Percentiles rank a stretch among this genome's conserved stretches.
Evolutionary conservation across 2,329 filamentous ascomycete genomes (phyloP).

Genomic region (Pseudogymnoascus sp.): DNA sequence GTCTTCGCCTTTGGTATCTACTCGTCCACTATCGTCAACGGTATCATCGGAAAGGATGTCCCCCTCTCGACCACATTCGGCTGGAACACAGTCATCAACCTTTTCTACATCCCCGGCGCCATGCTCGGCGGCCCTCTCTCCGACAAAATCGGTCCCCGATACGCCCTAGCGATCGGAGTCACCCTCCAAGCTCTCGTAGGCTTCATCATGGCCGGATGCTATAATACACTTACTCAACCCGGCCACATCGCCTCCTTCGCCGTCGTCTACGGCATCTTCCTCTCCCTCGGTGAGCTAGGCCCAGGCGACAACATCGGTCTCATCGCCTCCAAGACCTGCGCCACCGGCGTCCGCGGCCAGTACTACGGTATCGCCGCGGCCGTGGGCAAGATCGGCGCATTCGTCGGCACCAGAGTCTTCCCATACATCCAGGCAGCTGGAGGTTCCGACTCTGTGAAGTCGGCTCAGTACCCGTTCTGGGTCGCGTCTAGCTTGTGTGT

Average conservation of each 20-base stretch:
- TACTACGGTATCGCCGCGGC: conserved; percentile 67
- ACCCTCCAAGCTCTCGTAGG: conserved; percentile 66
- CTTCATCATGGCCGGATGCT: conserved; percentile 81
- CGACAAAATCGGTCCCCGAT: conserved; percentile 71
- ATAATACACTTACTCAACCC: conserved; percentile 57
- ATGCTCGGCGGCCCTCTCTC: conserved; percentile 67
- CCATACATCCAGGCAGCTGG: conserved; percentile 59
- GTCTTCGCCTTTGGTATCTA: conserved; percentile 82
- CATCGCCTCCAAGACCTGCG: conserved; percentile 76
- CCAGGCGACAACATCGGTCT: conserved; percentile 90
- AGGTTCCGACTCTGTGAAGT: conserved; percentile 51
- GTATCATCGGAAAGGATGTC: conserved; percentile 49
- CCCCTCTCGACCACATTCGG: conserved; percentile 72
- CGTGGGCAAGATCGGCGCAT: conserved; percentile 69
- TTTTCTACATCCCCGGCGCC: conserved; percentile 82
- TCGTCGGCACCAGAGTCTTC: conserved; percentile 78
- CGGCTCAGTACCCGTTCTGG: conserved; percentile 81
- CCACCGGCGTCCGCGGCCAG: conserved; percentile 77
- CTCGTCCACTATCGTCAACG: conserved; percentile 63
- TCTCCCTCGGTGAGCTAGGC: conserved; percentile 70
- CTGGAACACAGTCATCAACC: conserved; percentile 81
- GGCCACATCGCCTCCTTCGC: conserved; percentile 66
- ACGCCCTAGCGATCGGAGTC: conserved; percentile 65
- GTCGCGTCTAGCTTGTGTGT: conserved; percentile 71
- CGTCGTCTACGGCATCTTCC: conserved; percentile 71